Evolutionary conservation across 2,329 filamentous ascomycete genomes (phyloP), one percentile per base, ranked within the genome.

Genomic region (Coniosporium tulheliwenetii): DNA sequence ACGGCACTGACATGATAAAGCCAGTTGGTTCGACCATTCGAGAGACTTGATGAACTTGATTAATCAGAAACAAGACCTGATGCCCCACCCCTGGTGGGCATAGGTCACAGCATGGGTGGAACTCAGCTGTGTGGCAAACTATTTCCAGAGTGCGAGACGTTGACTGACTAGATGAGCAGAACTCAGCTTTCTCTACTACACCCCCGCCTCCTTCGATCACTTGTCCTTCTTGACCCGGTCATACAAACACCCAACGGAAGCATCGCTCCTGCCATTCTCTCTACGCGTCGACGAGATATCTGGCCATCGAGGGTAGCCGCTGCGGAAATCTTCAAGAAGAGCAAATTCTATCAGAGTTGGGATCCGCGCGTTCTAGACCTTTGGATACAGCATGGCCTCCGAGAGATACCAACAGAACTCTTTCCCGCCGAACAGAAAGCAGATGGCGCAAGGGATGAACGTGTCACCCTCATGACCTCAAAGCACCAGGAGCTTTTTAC

Each of bases 401-500:
- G 80, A n/a, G 68, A 77, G 10, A 64, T 77, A 1, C 81, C 81
- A 3, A 83, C 81, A 0, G 50, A 52, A 9, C 52, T 77, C 15
- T 70, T 72, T 53, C 71, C 72, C 8, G 13, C 8, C 75, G 81
- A 26, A 26, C 19, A 26, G 19, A 26, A 7, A 26, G 19, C 19
- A 26, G 5, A 41, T 46, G 2, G 45, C 26, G 8, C 13, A 37
- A 39, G 47, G 39, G 55, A 55, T 15, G 59, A 61, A 12, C 61
- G 69, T 30, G 79, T 86, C 1, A 89, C 85, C 0, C 68, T 91
- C 2, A 73, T 75, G 2, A 96, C 89, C 0, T 80, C 85, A 0
- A 85, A 87, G 51, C 82, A 93, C 57, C 85, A 94, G 55, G 85
- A 93, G 64, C 81, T 91, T 41, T 79, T 85, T 52, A 85, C 79